Evolutionary conservation across 1,284 basidiomycete genomes (phyloP).

Genomic region (Leccinum solheimii): DNA sequence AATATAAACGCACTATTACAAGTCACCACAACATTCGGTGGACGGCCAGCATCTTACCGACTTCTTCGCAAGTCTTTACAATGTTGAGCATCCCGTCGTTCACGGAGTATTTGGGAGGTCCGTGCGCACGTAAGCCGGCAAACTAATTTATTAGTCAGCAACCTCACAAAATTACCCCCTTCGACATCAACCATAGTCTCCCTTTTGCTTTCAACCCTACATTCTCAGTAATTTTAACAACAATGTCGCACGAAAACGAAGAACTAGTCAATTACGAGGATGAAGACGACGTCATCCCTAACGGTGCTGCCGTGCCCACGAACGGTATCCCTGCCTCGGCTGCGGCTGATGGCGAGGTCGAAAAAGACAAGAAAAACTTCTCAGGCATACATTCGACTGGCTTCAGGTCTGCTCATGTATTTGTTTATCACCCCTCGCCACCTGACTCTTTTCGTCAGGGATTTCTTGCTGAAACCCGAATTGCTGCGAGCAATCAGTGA

Average conservation of each 20-base stretch:
- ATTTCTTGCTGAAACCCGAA: slow-evolving; percentile 49
- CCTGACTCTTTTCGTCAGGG: slow-evolving; percentile 24
- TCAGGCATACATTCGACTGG: slow-evolving; percentile 97
- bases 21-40: slow-evolving; percentile 6
- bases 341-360: slow-evolving; percentile 61
- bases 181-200: not conserved
- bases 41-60: slow-evolving; percentile 9
- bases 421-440: not conserved
- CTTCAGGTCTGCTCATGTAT: slow-evolving; percentile 65
- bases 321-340: slow-evolving; percentile 54
- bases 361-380: slow-evolving; percentile 95
- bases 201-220: slow-evolving; percentile 19
- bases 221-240: slow-evolving; percentile 8
- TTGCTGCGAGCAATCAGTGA: slow-evolving; percentile 97
- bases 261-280: slow-evolving; percentile 94
- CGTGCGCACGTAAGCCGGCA: slow-evolving; percentile 27
- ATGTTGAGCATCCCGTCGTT: slow-evolving; percentile 1
- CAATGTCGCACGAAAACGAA: slow-evolving; percentile 79
- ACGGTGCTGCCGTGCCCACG: slow-evolving; percentile 49
- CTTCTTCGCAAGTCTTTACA: not conserved
- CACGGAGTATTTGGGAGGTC: slow-evolving; percentile 17
- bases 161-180: slow-evolving; percentile 29
- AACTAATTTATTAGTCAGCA: slow-evolving; percentile 33
- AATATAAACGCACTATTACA: slow-evolving; percentile 1
- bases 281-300: slow-evolving; percentile 82